Evolutionary conservation across 164 flowering plant genomes (phyloP), one percentile per base, ranked within the genome.

Genomic region (Liriodendron chinense): DNA sequence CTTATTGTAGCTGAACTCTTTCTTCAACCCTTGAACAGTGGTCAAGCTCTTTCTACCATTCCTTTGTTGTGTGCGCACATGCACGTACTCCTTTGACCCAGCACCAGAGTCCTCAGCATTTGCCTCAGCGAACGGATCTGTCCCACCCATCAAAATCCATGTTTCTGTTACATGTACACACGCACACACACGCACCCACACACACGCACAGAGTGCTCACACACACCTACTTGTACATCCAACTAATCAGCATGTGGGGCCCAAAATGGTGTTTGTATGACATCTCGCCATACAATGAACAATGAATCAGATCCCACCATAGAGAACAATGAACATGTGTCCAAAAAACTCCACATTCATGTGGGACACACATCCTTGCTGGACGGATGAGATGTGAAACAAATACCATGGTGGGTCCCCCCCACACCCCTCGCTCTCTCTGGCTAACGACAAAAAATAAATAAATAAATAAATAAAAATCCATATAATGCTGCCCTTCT

Each of bases 61-160:
- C 72, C 50, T n/a, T 20, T n/a, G 72, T 50, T 47, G 57, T 20
- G 43, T 20, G 56, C 72, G 24, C 72, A 47, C 57, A 69, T 69
- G 56, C 57, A 69, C 72, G 34, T 48, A 69, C 49, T 87, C 89
- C 72, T 87, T 87, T 24, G 89, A 2, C 72, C 86, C 88, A 79
- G 88, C 87, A 23, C 87, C 82, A 1, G 88, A 84, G 81, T 87
- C 86, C 70, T 79, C 89, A 83, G 87, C 84, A 81, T 81, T 83
- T 81, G 87, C 89, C 75, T 86, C 89, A 76, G 89, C 85, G 78
- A 86, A 86, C 65, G 89, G 89, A 82, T 87, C 87, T 87, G 61
- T 3, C 9, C 9, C 65, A 21, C 22, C 65, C 71, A 68, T 2
- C 8, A 68, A 67, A 53, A 53, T 53, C 13, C 59, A 53, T 53